Base-by-base conservation (phyloP, 805 yeast genomes). In the Candida germanica region DNA sequence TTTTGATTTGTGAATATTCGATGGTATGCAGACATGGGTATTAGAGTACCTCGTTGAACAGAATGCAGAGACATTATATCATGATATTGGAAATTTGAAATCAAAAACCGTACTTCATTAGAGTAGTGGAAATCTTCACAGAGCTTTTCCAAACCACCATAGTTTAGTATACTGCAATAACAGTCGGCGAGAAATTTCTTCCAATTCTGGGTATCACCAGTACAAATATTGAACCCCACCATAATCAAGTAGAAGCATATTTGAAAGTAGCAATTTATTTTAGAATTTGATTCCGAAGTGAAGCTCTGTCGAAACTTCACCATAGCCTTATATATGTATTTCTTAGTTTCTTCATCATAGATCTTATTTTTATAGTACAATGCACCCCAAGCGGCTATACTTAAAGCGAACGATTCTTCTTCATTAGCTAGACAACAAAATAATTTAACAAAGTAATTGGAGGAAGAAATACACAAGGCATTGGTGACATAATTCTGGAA, bases 381-480 rank as follows among this genome's bases (percentile, higher is more conserved):
- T 11, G 48, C 59, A 4, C 61, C 61, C 61, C 61, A 56, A 3
- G 59, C 51, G 1, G 57, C 48, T n/a, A 56, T 21, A 2, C 46
- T 46, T 23, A 47, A 36, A 30, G 43, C 45, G 21, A 53, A 33
- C 1, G 49, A 29, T 28, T 48, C 55, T 26, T 51, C 50, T n/a
- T 35, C 21, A 5, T 40, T 22, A 3, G 57, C 50, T n/a, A 51
- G 26, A 9, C 39, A 29, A 25, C 44, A 40, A 26, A 51, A 56
- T 2, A 57, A 48, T 18, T 48, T 44, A 17, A 44, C 28, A 25
- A 53, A 54, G 39, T 56, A 51, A 39, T 56, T 56, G 21, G 47
- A 44, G 8, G 49, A 43, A 15, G 45, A 35, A 13, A 52, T 36
- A 22, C 51, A 26, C 6, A 54, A 25, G 5, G 37, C n/a, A 3